Evolutionary conservation across 805 yeast genomes (phyloP), one percentile per base, ranked within the genome.

Genomic region (Candida mattraensis): DNA sequence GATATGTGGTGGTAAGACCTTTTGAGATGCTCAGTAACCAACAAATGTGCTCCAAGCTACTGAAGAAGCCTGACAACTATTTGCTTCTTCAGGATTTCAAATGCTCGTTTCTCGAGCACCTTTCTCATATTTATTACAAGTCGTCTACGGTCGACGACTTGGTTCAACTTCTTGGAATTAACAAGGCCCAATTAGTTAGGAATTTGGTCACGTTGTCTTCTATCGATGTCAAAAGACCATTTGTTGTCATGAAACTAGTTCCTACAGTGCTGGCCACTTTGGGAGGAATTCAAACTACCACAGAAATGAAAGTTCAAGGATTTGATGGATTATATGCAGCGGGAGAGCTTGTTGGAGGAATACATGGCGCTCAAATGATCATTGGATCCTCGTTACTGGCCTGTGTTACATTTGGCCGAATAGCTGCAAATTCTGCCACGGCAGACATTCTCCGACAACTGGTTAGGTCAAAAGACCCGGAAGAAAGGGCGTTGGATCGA

Each of bases 261-360:
- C 55, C 54, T 11, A 36, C 48, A 1, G 33, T 50, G 11, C 22
- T 44, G n/a, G 39, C 47, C n/a, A 41, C 54, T 1, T 24, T 72
- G 68, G 87, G 87, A 15, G 87, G 87, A 30, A 75, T 77, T 5
- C 69, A 70, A 54, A 74, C 78, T 37, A 67, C 76, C 50, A 47
- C 17, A 49, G 58, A 26, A 47, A 61, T 20, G 47, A 54, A 28
- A 50, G 56, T 12, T 37, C 55, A 2, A 7, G 48, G 48, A 2
- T 5, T 48, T 3, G 58, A 72, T 3, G 49, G 58, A 2, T 78
- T 80, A 11, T 79, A 65, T 53, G 85, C 85, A 0, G 75, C 74
- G 14, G 87, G 87, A 10, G 87, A 80, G 53, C 72, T 76, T 14
- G 72, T 80, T 30, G 86, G 85, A 13, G 87, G 85, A 27, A 73